Conservation (phyloP, 768 basidiomycete genomes). For the Auriscalpium orientale region DNA sequence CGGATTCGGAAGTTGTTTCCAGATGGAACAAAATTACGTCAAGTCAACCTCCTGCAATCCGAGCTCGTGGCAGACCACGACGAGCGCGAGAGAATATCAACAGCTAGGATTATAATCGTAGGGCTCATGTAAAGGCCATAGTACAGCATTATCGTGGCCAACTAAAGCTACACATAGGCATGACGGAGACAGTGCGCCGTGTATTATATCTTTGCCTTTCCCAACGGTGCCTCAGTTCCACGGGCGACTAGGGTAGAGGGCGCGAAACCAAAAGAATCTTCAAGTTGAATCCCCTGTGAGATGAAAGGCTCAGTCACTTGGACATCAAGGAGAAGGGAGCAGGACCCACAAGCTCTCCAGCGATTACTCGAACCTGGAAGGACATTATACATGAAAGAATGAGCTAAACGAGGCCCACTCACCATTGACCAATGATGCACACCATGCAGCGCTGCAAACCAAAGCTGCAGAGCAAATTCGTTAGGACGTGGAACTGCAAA, state of each 20-base stretch:
- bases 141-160: background rate
- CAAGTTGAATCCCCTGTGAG: constrained; percentile 53
- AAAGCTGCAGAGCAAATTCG: constrained; percentile 42
- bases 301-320: background rate
- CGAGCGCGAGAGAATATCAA: no score
- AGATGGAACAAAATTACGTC: no score
- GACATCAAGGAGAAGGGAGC: background rate
- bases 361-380: constrained; percentile 68
- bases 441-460: constrained; percentile 82
- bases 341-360: constrained; percentile 65
- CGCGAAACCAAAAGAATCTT: constrained; percentile 78
- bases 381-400: constrained; percentile 6
- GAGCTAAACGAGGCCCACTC: constrained; percentile 16
- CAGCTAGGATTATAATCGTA: no score
- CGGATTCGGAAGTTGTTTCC: no score
- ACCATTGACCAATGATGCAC: constrained; percentile 93
- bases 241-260: constrained; percentile 77
- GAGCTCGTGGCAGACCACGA: no score
- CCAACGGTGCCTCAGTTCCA: constrained; percentile 56
- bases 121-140: no score
- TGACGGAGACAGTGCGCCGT: background rate
- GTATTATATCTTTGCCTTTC: constrained; percentile 53
- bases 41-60: no score
- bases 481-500: background rate
- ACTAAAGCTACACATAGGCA: background rate